Percentiles rank a stretch among this genome's conserved stretches.
Evolutionary conservation across 352 stramenopile genomes (phyloP).

Genomic region (Phytopythium vexans): DNA sequence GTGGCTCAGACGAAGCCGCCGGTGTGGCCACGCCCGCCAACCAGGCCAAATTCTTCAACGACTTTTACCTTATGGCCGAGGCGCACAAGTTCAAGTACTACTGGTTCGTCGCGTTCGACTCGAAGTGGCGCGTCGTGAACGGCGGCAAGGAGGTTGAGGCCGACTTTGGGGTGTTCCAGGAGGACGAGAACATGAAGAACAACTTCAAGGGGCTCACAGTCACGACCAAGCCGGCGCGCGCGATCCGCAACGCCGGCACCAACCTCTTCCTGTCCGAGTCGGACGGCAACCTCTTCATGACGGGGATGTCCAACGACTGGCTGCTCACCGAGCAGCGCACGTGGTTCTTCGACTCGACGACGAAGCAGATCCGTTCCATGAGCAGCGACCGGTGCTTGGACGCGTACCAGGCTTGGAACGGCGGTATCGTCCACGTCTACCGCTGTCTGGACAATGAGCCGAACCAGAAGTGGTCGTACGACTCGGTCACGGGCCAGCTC

Average conservation of each 20-base stretch:
- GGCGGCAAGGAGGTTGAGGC: conserved; percentile 48
- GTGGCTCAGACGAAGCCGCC: conserved; percentile 20
- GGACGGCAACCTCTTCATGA: conserved; percentile 33
- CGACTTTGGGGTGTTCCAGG: conserved; percentile 61
- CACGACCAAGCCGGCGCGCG: conserved; percentile 18
- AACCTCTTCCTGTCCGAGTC: conserved; percentile 37
- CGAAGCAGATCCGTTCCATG: conserved; percentile 56
- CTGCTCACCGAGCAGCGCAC: conserved; percentile 49
- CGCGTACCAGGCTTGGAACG: conserved; percentile 45
- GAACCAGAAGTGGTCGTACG: conserved; percentile 71
- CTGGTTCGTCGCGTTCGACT: conserved; percentile 75
- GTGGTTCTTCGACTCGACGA: conserved; percentile 61
- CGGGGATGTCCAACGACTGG: conserved; percentile 36
- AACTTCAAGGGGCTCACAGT: conserved; percentile 50
- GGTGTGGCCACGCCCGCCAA: conserved; percentile 40
- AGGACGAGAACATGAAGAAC: conserved; percentile 49
- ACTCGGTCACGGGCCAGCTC: conserved; percentile 39
- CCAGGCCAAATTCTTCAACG: conserved; percentile 62
- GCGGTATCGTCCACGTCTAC: conserved; percentile 53
- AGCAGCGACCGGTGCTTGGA: conserved; percentile 66
- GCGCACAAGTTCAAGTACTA: conserved; percentile 59
- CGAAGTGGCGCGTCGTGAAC: conserved; percentile 46
- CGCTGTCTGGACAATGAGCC: conserved; percentile 41
- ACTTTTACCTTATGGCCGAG: conserved; percentile 61
- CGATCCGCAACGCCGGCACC: conserved; percentile 26